Conservation (phyloP, 164 flowering plant species). For the Saururus chinensis region DNA sequence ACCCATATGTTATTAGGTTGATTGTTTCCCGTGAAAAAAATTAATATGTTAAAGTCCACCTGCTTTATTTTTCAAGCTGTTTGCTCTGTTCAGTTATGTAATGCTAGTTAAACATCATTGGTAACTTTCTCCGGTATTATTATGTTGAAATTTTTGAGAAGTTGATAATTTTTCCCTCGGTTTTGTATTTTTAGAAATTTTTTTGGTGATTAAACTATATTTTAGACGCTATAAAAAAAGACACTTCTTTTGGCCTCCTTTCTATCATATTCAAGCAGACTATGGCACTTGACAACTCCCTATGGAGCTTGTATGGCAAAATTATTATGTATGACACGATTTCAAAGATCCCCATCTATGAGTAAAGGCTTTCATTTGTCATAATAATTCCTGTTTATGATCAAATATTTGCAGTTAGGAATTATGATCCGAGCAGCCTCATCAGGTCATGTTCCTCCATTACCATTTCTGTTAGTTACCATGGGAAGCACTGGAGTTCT, state of each 20-base stretch:
- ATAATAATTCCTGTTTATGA: conserved; percentile 4
- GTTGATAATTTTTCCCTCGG: neutral
- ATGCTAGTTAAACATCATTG: neutral
- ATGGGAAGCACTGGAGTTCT: conserved; percentile 80
- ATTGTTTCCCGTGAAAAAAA: neutral
- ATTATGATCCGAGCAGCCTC: conserved; percentile 46
- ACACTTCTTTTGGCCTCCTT: neutral
- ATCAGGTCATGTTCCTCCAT: conserved; percentile 59
- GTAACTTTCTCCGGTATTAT: no score
- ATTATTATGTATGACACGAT: neutral
- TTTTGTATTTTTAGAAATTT: neutral
- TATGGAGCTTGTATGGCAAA: neutral
- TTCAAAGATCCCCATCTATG: neutral
- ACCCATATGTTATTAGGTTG: neutral
- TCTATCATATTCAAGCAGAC: no score
- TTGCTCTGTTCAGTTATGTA: neutral
- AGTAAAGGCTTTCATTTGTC: neutral
- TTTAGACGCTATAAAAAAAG: no score
- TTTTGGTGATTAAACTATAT: neutral
- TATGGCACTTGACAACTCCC: neutral
- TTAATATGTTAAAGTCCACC: neutral
- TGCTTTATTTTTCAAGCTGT: neutral
- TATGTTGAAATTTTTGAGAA: no score
- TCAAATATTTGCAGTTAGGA: conserved; percentile 50
- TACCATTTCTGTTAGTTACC: conserved; percentile 52